These are phyloP conservation scores for Trichoderma orchidacearum DNA, from an alignment of 495 filamentous ascomycete genomes.

Conservation along the genomic window DNA sequence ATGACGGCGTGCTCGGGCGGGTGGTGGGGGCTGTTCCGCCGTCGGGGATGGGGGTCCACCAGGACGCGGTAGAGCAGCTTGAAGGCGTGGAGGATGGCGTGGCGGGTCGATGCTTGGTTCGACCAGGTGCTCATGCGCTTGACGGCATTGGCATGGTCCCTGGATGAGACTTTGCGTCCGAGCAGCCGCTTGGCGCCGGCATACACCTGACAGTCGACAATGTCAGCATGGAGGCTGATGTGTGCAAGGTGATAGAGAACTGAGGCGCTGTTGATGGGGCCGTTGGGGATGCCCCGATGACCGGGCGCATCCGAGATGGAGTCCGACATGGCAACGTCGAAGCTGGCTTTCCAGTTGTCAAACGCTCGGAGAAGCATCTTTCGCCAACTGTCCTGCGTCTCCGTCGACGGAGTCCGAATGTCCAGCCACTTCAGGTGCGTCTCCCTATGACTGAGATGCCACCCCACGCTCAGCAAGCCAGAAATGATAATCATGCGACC, in stretches of 20 bases:
- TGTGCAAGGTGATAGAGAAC: slow-evolving; percentile 90
- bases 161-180: slow-evolving; percentile 67
- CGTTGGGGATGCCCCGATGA: slow-evolving; percentile 43
- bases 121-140: slow-evolving; percentile 80
- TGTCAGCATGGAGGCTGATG: slow-evolving; percentile 88
- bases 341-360: slow-evolving; percentile 88
- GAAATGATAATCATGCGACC: slow-evolving; percentile 92
- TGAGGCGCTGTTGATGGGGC: slow-evolving; percentile 68
- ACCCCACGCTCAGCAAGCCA: slow-evolving; percentile 80
- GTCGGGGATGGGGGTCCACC: slow-evolving; percentile 31
- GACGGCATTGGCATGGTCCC: slow-evolving; percentile 66
- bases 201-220: slow-evolving; percentile 91
- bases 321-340: slow-evolving; percentile 52
- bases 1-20: slow-evolving; percentile 12
- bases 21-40: slow-evolving; percentile 13
- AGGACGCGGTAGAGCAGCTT: slow-evolving; percentile 73
- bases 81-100: slow-evolving; percentile 85
- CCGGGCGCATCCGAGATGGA: slow-evolving; percentile 21
- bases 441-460: slow-evolving; percentile 93
- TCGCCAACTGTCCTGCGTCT: slow-evolving; percentile 80
- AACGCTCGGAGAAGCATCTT: slow-evolving; percentile 73
- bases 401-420: slow-evolving; percentile 50
- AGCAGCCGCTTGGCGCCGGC: slow-evolving; percentile 72
- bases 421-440: slow-evolving; percentile 79
- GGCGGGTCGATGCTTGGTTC: slow-evolving; percentile 64